Base-by-base conservation (phyloP, 1,284 basidiomycete species). In the Microbotryomycetes sp. region DNA sequence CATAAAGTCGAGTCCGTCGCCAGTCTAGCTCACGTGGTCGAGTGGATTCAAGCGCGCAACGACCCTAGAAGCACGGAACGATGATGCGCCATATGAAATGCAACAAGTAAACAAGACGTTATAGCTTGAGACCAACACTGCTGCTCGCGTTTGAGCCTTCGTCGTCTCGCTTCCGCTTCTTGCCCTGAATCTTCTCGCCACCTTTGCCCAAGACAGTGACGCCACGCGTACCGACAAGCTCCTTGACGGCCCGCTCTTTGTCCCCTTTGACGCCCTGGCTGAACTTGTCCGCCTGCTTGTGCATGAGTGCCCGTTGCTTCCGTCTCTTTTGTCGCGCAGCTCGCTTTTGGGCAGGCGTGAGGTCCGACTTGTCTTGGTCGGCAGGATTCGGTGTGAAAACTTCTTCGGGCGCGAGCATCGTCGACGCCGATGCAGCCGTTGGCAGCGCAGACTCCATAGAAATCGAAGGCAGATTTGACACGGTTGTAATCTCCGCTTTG, bases 381-480 rank as follows among this genome's bases (percentile, higher is more conserved):
- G 3, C 83, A 79, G 45, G 83, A 83, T 48, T 83, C 78, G 50
- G 65, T 0, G 84, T 79, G 70, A 88, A 89, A 31, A 98, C 79
- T 77, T 99, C 96, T 73, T 97, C 91, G 0, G 96, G 96, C 0
- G 96, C 91, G 55, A 98, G 82, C 81, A 92, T 87, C 0, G 85
- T 86, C 3, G 85, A 80, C 0, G 83, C 79, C 0, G 88, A 85
- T 68, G 85, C 83, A 2, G 85, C 83, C 0, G 89, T 87, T 0
- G 94, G 96, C 2, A 98, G 80, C 0, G 92, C 89, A 1, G 90
- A 89, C 76, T 98, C 96, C 69, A 97, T 77, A 2, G 84, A 82
- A n/a, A 92, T 82, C 0, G 89, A 85, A 0, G 94, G 83, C 6
- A 89, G 79, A 73, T 97, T 93, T 23, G 87, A 81, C 24, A 97